These are phyloP conservation scores for Steccherinum ochraceum DNA, from an alignment of 768 basidiomycete genomes.

Conservation along the genomic window DNA sequence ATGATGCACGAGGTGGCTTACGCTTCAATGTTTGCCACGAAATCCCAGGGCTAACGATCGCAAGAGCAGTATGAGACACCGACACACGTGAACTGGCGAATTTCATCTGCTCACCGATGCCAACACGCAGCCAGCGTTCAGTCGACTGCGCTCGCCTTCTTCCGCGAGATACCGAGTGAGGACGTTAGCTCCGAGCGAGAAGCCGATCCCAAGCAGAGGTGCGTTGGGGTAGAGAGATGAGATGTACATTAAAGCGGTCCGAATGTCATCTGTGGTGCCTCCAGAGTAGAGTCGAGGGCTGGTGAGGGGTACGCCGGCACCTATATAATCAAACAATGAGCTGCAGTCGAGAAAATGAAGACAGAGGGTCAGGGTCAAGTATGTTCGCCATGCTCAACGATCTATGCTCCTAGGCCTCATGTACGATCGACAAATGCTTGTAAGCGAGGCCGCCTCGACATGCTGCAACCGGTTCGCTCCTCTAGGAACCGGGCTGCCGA, in stretches of 20 bases:
- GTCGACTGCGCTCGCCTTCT: conserved; percentile 58
- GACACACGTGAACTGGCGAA: conserved; percentile 9
- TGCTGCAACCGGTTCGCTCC: too few relatives aligned
- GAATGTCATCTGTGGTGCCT: conserved; percentile 84
- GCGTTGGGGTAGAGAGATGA: conserved; percentile 68
- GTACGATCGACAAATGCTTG: neutral
- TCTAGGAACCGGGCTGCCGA: too few relatives aligned
- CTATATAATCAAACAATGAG: conserved; percentile 28
- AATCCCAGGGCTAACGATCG: conserved; percentile 43
- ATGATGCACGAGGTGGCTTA: conserved; percentile 11
- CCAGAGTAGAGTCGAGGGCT: conserved; percentile 82
- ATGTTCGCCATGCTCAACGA: neutral
- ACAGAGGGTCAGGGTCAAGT: conserved; percentile 3
- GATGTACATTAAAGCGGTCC: conserved; percentile 75
- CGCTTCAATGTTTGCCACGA: conserved; percentile 27
- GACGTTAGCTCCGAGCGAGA: conserved; percentile 91
- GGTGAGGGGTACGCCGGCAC: conserved; percentile 81
- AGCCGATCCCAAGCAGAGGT: conserved; percentile 81
- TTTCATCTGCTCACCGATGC: conserved; percentile 59
- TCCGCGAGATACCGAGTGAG: conserved; percentile 86
- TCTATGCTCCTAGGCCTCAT: neutral
- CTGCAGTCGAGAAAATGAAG: conserved; percentile 6
- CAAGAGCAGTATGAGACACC: conserved; percentile 3
- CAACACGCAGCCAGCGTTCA: conserved; percentile 61
- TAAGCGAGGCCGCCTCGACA: too few relatives aligned